Evolutionary conservation across 2,329 filamentous ascomycete species (phyloP), one percentile per base, ranked within the genome.

Genomic region (Beauveria brongniartii): DNA sequence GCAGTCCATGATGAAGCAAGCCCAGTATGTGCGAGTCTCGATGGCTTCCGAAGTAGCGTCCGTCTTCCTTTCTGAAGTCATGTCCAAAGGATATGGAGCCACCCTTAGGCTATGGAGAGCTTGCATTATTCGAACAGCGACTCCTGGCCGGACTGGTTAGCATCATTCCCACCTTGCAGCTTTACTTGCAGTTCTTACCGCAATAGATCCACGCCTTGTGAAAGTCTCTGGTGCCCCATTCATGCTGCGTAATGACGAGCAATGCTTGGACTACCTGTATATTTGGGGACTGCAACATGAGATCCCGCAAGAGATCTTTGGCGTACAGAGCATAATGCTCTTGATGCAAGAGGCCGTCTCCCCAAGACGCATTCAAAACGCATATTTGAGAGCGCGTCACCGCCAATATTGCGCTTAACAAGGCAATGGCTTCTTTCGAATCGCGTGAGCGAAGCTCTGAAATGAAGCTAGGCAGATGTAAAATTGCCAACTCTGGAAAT

Each of bases 1-100:
- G 10, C 76, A 74, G 61, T 78, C 76, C 69, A 79, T 73, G 34
- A 79, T 72, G 58, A 77, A 78, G 63, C 77, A 78, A 0, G 72
- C 72, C 77, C 77, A 79, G 48, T 76, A 77, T 0, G 76, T 77
- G 1, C 76, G 65, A 2, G 73, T 75, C 43, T 76, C 70, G 3
- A 74, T 70, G 0, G 72, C 69, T 0, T 67, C 64, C 4, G 68
- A 66, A 7, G 69, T 44, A 37, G 64, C 30, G 20, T 71, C 63
- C 3, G 65, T 62, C 24, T 64, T 59, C 3, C 60, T 60, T n/a
- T 65, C 65, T 2, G 62, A 58, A 3, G 64, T 64, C 0, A 66
- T 64, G 41, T 73, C 70, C 4, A 72, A 64, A 2, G 69, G 67
- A 34, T 64, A 69, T 2, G 69, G 65, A 2, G 69, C 67, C 0